Conservation (phyloP, 768 basidiomycete species). For the Lactarius hatsudake region DNA sequence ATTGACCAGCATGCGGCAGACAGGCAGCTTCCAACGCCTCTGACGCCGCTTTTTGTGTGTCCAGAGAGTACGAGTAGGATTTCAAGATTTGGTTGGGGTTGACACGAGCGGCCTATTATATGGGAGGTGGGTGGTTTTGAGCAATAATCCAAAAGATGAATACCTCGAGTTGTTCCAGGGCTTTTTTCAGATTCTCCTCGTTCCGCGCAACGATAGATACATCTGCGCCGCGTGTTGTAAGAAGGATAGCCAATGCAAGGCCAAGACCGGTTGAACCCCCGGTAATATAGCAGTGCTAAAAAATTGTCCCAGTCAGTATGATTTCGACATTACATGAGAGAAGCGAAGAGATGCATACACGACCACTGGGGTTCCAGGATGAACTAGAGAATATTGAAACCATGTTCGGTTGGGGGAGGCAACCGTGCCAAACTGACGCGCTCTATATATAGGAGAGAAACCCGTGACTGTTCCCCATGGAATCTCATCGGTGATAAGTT, state of each 20-base stretch:
- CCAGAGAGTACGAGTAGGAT: slow-evolving; percentile 64
- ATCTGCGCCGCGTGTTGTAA: slow-evolving; percentile 69
- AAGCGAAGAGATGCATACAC: slow-evolving; percentile 20
- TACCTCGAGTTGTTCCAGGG: slow-evolving; percentile 65
- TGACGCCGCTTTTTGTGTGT: slow-evolving; percentile 48
- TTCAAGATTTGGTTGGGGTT: slow-evolving; percentile 59
- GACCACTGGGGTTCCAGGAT: slow-evolving; percentile 34
- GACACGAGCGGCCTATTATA: slow-evolving; percentile 47
- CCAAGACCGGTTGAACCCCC: slow-evolving; percentile 85
- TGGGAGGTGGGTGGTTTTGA: neutral
- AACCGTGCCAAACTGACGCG: neutral
- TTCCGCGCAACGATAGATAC: slow-evolving; percentile 85
- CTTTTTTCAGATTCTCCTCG: slow-evolving; percentile 56
- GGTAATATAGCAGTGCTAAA: slow-evolving; percentile 80
- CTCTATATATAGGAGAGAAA: neutral
- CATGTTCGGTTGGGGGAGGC: slow-evolving; percentile 9
- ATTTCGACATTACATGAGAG: neutral
- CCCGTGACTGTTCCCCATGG: neutral
- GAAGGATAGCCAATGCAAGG: slow-evolving; percentile 62
- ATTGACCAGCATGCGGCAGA: slow-evolving; percentile 48
- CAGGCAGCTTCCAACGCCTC: slow-evolving; percentile 64
- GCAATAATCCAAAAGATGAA: neutral
- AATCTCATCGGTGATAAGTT: too few species aligned
- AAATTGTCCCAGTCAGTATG: neutral
- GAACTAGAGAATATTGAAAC: slow-evolving; percentile 30